A percentile compares a stretch with the other conserved stretches of the same genome.
Evolutionary conservation across 2,329 filamentous ascomycete genomes (phyloP).

Genomic region (Ophioceras dolichostomum): DNA sequence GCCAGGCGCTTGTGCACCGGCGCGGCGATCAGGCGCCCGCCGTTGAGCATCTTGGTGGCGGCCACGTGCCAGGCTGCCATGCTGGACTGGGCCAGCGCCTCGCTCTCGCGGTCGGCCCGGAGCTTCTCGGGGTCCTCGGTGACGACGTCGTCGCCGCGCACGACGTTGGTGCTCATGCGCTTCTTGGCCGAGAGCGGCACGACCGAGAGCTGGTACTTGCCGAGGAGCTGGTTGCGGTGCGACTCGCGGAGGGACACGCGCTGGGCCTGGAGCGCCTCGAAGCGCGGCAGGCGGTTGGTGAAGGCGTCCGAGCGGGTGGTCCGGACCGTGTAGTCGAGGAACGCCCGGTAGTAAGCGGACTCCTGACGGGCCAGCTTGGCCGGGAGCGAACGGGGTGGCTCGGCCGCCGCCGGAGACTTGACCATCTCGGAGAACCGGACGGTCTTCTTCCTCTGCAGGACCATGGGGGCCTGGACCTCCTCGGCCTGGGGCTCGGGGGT

Average conservation of each 20-base stretch:
- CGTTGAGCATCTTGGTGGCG: conserved; percentile 48
- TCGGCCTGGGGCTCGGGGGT: not conserved
- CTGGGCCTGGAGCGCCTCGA: conserved; percentile 77
- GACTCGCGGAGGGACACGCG: conserved; percentile 60
- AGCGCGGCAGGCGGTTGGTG: conserved; percentile 71
- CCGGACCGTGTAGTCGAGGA: conserved; percentile 59
- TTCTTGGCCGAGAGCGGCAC: conserved; percentile 57
- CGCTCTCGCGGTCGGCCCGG: conserved; percentile 63
- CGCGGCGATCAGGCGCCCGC: conserved; percentile 50
- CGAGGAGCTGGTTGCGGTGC: conserved; percentile 71
- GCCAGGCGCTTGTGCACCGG: conserved; percentile 51
- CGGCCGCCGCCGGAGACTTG: conserved; percentile 5
- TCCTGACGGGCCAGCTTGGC: conserved; percentile 46
- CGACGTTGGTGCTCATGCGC: conserved; percentile 60
- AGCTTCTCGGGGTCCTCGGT: conserved; percentile 48
- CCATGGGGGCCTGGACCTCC: conserved; percentile 15
- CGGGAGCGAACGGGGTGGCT: conserved; percentile 35
- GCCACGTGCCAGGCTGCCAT: conserved; percentile 49
- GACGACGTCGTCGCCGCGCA: conserved; percentile 55
- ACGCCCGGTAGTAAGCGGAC: conserved; percentile 79
- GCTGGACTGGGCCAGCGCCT: conserved; percentile 63
- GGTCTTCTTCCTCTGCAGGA: conserved; percentile 47
- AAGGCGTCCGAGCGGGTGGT: conserved; percentile 64
- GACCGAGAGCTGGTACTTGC: conserved; percentile 69
- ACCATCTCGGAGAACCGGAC: conserved; percentile 57